phyloP scores from a whole-genome alignment of 2,329 filamentous ascomycete genomes.

The Daldinia sp. region DNA sequence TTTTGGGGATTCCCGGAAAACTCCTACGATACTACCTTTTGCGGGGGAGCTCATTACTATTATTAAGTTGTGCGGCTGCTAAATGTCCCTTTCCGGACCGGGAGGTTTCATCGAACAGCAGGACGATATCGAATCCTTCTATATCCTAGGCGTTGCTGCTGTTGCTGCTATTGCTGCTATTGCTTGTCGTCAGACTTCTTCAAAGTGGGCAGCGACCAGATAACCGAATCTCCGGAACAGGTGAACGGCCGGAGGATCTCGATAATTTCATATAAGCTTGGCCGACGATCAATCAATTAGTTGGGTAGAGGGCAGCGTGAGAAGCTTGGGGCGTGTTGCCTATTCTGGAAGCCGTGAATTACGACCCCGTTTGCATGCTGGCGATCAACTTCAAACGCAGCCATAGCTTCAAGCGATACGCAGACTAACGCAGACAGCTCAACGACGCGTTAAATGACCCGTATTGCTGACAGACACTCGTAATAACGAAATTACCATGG shows the following conservation, averaged over 20 bases:
- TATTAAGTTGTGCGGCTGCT: constrained; percentile 30
- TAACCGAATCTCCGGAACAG: constrained; percentile 29
- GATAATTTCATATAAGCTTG: constrained; percentile 17
- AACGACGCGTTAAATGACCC: constrained; percentile 10
- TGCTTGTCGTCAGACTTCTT: constrained; percentile 9
- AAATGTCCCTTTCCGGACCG: constrained; percentile 12
- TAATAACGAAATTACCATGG: constrained; percentile 3
- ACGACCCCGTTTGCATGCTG: background rate
- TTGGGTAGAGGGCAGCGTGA: background rate
- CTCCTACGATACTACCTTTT: constrained; percentile 24
- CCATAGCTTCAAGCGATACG: background rate
- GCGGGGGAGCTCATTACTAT: constrained; percentile 5
- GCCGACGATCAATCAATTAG: constrained; percentile 13
- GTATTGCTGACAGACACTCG: constrained; percentile 16
- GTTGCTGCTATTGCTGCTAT: too few species aligned
- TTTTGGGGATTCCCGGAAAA: constrained; percentile 12
- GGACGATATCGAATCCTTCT: constrained; percentile 19
- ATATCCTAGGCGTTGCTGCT: too few species aligned
- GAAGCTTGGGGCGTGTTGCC: background rate
- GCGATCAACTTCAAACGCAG: background rate
- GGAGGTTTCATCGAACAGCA: constrained; percentile 28
- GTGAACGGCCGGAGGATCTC: constrained; percentile 1
- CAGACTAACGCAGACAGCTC: background rate
- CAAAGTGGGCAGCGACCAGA: constrained; percentile 14
- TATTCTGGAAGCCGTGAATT: constrained; percentile 1